Evolutionary conservation across 495 filamentous ascomycete genomes (phyloP).

Genomic region (Penicillium salamii): DNA sequence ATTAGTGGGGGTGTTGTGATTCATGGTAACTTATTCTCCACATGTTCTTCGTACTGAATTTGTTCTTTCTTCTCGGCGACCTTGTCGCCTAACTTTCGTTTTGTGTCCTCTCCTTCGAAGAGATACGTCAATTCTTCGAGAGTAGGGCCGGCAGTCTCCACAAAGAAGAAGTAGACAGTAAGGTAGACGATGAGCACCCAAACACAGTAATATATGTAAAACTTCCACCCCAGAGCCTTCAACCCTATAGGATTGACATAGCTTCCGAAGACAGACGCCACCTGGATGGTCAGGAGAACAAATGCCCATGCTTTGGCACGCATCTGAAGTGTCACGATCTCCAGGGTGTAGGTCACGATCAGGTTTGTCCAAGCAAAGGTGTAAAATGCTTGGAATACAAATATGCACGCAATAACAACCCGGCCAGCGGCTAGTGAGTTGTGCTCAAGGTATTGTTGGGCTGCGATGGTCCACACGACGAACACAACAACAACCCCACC

Average conservation of each 20-base stretch:
- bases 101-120: slow-evolving; percentile 16
- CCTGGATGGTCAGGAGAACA: slow-evolving; percentile 58
- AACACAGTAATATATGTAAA: slow-evolving; percentile 57
- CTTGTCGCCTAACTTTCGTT: slow-evolving; percentile 13
- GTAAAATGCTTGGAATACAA: slow-evolving; percentile 55
- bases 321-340: slow-evolving; percentile 61
- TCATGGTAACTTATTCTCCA: slow-evolving; percentile 12
- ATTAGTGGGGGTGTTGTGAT: not conserved
- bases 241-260: slow-evolving; percentile 58
- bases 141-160: slow-evolving; percentile 61
- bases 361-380: slow-evolving; percentile 59
- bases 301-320: slow-evolving; percentile 66
- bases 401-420: slow-evolving; percentile 56
- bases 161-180: slow-evolving; percentile 62
- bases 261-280: slow-evolving; percentile 51
- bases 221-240: slow-evolving; percentile 50
- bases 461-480: slow-evolving; percentile 54
- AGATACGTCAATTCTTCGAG: slow-evolving; percentile 58
- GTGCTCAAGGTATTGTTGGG: slow-evolving; percentile 49
- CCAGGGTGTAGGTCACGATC: slow-evolving; percentile 59
- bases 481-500: slow-evolving; percentile 56
- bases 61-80: slow-evolving; percentile 17
- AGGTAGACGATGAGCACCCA: slow-evolving; percentile 57
- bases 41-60: slow-evolving; percentile 15
- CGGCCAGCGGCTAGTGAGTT: slow-evolving; percentile 46